Evolutionary conservation across 768 basidiomycete species (phyloP).

Genomic region (Mycena polygramma): DNA sequence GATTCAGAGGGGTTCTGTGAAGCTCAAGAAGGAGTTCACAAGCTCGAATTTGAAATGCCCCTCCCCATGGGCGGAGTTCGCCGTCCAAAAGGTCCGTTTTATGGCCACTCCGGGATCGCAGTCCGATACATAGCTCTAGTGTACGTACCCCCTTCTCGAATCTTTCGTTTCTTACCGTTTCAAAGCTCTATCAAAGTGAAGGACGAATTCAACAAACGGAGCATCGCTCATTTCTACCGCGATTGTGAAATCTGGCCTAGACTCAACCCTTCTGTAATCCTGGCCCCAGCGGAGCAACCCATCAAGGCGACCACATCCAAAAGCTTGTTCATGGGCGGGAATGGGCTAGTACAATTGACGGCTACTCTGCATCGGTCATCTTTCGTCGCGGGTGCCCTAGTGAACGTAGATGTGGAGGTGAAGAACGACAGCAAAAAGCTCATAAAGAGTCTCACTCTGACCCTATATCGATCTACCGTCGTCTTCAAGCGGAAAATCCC

Average conservation of each 20-base stretch:
- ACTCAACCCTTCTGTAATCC: constrained; percentile 69
- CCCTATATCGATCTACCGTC: constrained; percentile 74
- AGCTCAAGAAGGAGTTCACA: constrained; percentile 76
- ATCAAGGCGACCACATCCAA: constrained; percentile 69
- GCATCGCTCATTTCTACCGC: constrained; percentile 93
- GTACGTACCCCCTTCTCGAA: constrained; percentile 57
- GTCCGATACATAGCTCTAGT: constrained; percentile 87
- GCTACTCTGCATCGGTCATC: constrained; percentile 76
- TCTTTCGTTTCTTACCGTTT: constrained; percentile 20
- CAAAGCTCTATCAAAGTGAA: constrained; percentile 82
- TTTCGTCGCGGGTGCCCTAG: constrained; percentile 89
- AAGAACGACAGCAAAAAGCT: constrained; percentile 76
- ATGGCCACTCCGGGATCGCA: constrained; percentile 67
- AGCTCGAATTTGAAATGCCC: constrained; percentile 78
- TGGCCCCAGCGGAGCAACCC: constrained; percentile 72
- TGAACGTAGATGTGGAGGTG: constrained; percentile 74
- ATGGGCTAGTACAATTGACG: constrained; percentile 73
- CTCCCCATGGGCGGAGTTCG: constrained; percentile 68
- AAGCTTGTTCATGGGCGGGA: constrained; percentile 72
- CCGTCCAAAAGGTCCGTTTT: constrained; percentile 73
- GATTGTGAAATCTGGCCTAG: constrained; percentile 85
- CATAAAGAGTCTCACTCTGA: constrained; percentile 74
- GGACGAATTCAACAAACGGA: constrained; percentile 70
- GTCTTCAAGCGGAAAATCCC: constrained; percentile 67
- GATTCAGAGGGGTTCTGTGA: constrained; percentile 74